A percentile compares a stretch with the other conserved stretches of the same genome.
These are phyloP conservation scores for Isatis tinctoria DNA, from an alignment of 345 rosid genomes.

Conservation along the genomic window DNA sequence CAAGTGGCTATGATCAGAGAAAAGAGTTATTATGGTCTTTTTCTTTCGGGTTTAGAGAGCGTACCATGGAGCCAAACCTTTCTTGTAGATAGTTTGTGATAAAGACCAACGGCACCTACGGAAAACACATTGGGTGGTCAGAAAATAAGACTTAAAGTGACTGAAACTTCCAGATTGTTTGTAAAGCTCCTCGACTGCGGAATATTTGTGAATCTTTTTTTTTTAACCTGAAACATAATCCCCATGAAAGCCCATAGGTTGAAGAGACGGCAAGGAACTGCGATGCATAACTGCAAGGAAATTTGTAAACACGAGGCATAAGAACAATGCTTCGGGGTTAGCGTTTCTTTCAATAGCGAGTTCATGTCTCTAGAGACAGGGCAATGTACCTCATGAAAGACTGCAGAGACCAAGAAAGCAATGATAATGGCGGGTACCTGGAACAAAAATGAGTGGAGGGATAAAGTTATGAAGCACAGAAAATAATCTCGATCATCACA, in stretches of 20 bases:
- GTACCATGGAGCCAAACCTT: conserved; percentile 80
- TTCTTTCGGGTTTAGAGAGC: conserved; percentile 9
- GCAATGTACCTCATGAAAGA: conserved; percentile 83
- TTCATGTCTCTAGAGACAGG: not conserved
- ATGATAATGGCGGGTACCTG: conserved; percentile 74
- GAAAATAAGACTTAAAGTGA: not conserved
- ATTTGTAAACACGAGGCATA: not conserved
- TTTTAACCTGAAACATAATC: conserved; percentile 98
- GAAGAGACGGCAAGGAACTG: conserved; percentile 93
- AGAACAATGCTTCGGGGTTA: not conserved
- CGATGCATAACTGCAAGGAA: conserved; percentile 71
- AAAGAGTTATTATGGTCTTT: not conserved
- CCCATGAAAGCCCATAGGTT: conserved; percentile 95
- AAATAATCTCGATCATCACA: conserved; percentile 45
- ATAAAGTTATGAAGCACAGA: conserved; percentile 10
- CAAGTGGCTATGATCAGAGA: not conserved
- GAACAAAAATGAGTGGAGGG: not conserved
- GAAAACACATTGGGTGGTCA: conserved; percentile 5
- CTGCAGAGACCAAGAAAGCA: conserved; percentile 81
- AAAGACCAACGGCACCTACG: conserved; percentile 85
- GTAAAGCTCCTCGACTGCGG: not conserved
- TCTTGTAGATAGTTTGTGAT: conserved; percentile 73
- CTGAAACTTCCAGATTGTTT: not conserved
- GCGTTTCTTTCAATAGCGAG: not conserved
- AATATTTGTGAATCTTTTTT: not conserved